Conservation (phyloP, 441 rosid species). For the Eutrema salsugineum region DNA sequence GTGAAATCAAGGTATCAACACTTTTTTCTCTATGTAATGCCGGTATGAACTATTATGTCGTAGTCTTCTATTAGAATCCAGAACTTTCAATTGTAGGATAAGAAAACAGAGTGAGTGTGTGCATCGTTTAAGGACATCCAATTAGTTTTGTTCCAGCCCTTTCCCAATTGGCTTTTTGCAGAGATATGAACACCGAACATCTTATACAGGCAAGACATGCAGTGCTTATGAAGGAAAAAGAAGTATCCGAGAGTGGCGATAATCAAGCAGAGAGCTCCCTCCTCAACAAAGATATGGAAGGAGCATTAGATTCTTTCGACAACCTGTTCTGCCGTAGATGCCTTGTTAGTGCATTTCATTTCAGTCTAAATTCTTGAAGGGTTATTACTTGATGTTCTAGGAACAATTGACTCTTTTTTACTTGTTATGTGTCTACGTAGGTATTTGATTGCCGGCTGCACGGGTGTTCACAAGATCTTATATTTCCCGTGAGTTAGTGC, state of each 20-base stretch:
- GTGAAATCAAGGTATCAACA: constrained; percentile 74
- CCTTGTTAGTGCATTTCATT: constrained; percentile 55
- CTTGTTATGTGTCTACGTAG: constrained; percentile 41
- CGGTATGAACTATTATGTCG: background rate
- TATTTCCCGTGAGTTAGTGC: constrained; percentile 76
- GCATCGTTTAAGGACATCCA: constrained; percentile 7
- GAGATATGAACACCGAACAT: constrained; percentile 98
- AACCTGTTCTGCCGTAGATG: constrained; percentile 97
- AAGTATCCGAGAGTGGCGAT: constrained; percentile 50
- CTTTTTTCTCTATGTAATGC: background rate
- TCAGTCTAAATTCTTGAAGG: background rate
- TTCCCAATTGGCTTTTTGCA: constrained; percentile 87
- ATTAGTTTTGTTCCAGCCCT: constrained; percentile 79
- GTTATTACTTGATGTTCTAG: constrained; percentile 4
- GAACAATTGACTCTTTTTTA: background rate
- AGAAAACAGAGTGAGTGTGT: constrained; percentile 11
- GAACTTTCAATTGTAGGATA: constrained; percentile 15
- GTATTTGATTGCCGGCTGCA: constrained; percentile 98
- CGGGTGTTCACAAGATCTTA: constrained; percentile 98
- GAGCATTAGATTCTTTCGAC: constrained; percentile 98
- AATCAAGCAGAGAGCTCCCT: constrained; percentile 57
- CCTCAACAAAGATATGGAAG: constrained; percentile 90
- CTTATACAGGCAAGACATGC: constrained; percentile 99
- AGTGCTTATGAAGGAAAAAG: constrained; percentile 62
- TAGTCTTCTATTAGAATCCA: background rate